Base-by-base conservation (phyloP, 1,284 basidiomycete genomes). In the Phylloporus sp. region DNA sequence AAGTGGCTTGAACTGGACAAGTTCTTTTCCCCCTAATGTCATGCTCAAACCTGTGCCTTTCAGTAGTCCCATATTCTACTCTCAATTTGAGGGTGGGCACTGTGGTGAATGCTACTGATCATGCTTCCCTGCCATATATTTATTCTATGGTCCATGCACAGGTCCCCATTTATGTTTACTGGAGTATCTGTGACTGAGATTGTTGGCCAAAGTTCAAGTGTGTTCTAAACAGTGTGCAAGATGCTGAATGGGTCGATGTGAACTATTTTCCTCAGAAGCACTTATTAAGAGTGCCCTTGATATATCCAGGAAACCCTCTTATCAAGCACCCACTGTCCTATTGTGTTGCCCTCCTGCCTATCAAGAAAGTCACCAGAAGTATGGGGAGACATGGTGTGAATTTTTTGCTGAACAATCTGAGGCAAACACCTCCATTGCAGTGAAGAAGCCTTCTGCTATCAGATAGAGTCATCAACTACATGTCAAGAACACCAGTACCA, bases 281-380 rank as follows among this genome's bases (percentile, higher is more conserved):
- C n/a, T n/a, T n/a, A n/a, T n/a, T n/a, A n/a, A n/a, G n/a, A n/a
- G n/a, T n/a, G n/a, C n/a, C n/a, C n/a, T n/a, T n/a, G n/a, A n/a
- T n/a, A n/a, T n/a, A n/a, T n/a, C n/a, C n/a, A n/a, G n/a, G n/a
- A n/a, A n/a, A n/a, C n/a, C n/a, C n/a, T n/a, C n/a, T n/a, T n/a
- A n/a, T n/a, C n/a, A n/a, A n/a, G n/a, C n/a, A n/a, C n/a, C n/a
- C n/a, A n/a, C n/a, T n/a, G n/a, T n/a, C n/a, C n/a, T n/a, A n/a
- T n/a, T 32, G 17, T 47, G 32, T 56, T 11, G 11, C 44, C 24
- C 32, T 44, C 20, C 56, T 32, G 47, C 11, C 31, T 44, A 11
- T 50, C 51, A 62, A 51, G 44, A 32, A 37, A 62, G 60, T n/a
- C 52, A 61, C 7, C 53, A 64, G 29, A 37, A 17, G 40, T 4